Evolutionary conservation across 1,139 yeast genomes (phyloP), one percentile per base, ranked within the genome.

Genomic region (Taiozyma sp.): DNA sequence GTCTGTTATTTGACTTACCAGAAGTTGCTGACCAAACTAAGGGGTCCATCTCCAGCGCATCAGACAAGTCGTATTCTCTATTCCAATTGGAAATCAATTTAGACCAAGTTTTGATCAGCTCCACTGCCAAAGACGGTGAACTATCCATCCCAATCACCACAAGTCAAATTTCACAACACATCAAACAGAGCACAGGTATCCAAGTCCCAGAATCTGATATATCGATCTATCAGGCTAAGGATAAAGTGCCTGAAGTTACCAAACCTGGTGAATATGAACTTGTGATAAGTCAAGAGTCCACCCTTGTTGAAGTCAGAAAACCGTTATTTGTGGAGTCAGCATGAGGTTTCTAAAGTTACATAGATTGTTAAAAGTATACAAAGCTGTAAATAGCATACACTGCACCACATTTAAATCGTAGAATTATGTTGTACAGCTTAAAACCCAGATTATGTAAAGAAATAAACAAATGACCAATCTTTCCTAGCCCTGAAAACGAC

Each of bases 1-100:
- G 63, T 4, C 52, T 62, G 28, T 22, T 62, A 24, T 56, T 60
- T 19, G 56, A 56, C 24, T 4, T 55, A 7, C 58, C 60, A 19
- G 46, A 48, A n/a, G 50, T 45, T 3, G 23, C 54, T 24, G 38
- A 24, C n/a, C 27, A 45, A 9, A 14, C 42, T 13, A 42, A 47
- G 1, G 32, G 49, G 0, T 49, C 54, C 44, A 24, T 42, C 38
- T 45, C 58, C 3, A 45, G 58, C 8, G 29, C 47, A 6, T 38
- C 32, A 4, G 41, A 32, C 29, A 45, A 28, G 44, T 53, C 36
- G 14, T 62, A 60, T 45, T 61, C 64, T 4, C 44, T 61, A 54
- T 55, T 62, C 40, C 48, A 57, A 24, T 43, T 62, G 41, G 58
- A 59, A 42, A 44, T 55, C n/a, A 52, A 46, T 32, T 46, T 51